phyloP scores from a whole-genome alignment of 2,329 filamentous ascomycete species.

The Incumbomyces lentus region DNA sequence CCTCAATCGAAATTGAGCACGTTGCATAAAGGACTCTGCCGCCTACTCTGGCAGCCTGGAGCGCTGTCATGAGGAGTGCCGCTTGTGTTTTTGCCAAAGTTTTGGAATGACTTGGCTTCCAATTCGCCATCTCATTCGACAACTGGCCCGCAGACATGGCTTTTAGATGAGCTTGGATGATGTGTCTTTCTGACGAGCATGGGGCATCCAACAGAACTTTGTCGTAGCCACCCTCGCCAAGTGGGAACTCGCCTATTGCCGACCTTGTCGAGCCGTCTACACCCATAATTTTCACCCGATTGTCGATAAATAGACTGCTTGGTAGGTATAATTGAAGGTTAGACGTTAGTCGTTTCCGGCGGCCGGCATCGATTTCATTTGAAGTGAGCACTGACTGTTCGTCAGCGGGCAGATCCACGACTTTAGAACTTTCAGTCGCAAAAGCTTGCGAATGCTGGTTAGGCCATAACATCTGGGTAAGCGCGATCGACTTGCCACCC shows the following conservation, averaged over 20 bases:
- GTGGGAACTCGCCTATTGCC: constrained; percentile 2
- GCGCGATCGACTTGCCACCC: constrained; percentile 9
- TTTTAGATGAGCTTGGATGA: constrained; percentile 8
- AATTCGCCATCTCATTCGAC: constrained; percentile 10
- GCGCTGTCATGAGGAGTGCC: constrained; percentile 8
- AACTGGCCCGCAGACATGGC: constrained; percentile 3
- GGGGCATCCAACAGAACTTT: constrained; percentile 10
- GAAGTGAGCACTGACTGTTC: neutral
- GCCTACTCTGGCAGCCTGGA: constrained; percentile 8
- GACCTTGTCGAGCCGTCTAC: constrained; percentile 7
- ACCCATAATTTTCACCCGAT: constrained; percentile 1
- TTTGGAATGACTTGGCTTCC: constrained; percentile 9
- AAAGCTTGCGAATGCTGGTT: neutral
- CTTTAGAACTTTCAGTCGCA: neutral
- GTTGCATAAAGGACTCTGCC: constrained; percentile 10
- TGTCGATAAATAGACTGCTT: neutral
- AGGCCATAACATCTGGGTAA: constrained; percentile 4
- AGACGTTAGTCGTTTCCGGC: constrained; percentile 6
- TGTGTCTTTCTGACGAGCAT: constrained; percentile 11
- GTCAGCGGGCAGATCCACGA: neutral
- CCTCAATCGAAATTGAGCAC: constrained; percentile 10
- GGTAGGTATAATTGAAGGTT: constrained; percentile 9
- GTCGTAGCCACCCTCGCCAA: constrained; percentile 7
- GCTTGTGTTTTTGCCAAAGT: constrained; percentile 9
- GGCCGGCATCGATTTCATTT: constrained; percentile 8